Conservation (phyloP, 2,329 filamentous ascomycete species). For the Lachnellula subtilissima region DNA sequence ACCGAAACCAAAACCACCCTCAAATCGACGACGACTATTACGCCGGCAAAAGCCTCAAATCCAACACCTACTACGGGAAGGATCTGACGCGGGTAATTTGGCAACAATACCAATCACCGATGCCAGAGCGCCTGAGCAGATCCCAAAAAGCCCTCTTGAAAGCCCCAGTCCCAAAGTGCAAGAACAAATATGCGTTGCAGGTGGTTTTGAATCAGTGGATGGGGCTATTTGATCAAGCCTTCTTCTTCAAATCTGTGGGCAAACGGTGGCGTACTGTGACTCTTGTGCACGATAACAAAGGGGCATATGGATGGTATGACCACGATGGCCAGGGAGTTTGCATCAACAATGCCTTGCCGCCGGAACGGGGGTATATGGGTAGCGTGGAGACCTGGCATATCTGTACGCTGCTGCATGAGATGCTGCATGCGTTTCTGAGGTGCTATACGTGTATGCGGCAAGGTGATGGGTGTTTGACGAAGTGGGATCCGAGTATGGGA, state of each 20-base stretch:
- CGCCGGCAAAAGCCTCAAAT: not conserved
- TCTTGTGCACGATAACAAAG: not conserved
- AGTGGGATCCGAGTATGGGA: not conserved
- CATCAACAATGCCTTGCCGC: not conserved
- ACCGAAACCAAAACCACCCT: not conserved
- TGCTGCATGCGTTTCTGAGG: slow-evolving; percentile 3
- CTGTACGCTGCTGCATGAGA: not conserved
- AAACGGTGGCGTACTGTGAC: not conserved
- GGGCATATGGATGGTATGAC: not conserved
- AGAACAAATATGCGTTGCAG: not conserved
- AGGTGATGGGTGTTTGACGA: not conserved
- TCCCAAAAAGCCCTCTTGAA: not conserved
- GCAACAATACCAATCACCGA: not conserved
- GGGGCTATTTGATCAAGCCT: not conserved
- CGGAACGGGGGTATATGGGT: not conserved
- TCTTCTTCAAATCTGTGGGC: not conserved
- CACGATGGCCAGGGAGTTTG: not conserved
- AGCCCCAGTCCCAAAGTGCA: not conserved
- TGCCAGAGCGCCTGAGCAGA: not conserved
- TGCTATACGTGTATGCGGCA: not conserved
- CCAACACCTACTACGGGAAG: not conserved
- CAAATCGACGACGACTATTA: not conserved
- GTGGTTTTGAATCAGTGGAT: not conserved
- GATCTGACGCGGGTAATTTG: not conserved
- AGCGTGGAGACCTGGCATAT: not conserved